These are phyloP conservation scores for Colletotrichum sp. DNA, from an alignment of 2,329 filamentous ascomycete genomes.

Conservation along the genomic window DNA sequence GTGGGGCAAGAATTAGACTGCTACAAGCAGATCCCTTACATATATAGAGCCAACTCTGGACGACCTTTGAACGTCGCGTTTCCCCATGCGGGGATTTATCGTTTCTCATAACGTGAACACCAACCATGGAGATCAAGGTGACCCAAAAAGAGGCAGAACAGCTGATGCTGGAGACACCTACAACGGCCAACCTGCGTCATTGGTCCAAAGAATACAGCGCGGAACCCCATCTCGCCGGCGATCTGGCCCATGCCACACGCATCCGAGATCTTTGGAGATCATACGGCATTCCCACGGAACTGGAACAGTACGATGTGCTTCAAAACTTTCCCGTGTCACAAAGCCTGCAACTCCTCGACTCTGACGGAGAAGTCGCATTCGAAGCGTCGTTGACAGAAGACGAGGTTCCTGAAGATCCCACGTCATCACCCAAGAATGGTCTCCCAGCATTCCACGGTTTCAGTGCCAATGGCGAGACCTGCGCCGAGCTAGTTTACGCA, in stretches of 20 bases:
- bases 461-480: background rate
- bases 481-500: background rate
- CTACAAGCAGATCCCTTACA: background rate
- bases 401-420: background rate
- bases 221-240: constrained; percentile 26
- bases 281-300: constrained; percentile 24
- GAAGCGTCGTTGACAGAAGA: background rate
- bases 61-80: background rate
- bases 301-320: constrained; percentile 55
- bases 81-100: background rate
- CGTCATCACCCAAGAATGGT: background rate
- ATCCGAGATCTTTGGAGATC: constrained; percentile 28
- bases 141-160: constrained; percentile 27
- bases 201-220: constrained; percentile 27
- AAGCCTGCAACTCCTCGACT: constrained; percentile 11
- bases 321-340: constrained; percentile 56
- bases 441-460: background rate
- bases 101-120: background rate
- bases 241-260: constrained; percentile 22
- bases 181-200: constrained; percentile 20
- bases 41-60: background rate
- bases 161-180: constrained; percentile 23
- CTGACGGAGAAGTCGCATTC: background rate
- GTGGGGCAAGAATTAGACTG: background rate
- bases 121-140: background rate